Evolutionary conservation across 805 yeast genomes (phyloP), one percentile per base, ranked within the genome.

Genomic region (Cyberlindnera meyerae): DNA sequence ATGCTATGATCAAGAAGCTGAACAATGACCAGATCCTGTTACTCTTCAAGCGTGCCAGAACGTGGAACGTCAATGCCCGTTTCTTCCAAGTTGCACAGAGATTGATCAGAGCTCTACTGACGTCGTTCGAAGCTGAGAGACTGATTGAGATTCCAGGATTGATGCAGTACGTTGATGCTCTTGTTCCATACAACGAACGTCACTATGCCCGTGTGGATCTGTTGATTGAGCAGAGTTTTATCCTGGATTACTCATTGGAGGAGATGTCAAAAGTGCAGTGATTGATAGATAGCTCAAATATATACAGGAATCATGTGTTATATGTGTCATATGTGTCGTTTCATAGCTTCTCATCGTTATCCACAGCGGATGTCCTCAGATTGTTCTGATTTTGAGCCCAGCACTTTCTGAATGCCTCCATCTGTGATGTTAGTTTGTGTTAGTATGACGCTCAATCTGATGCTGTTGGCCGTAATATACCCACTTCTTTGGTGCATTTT

Each of bases 51-150:
- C 79, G 95, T 51, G 69, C 89, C 15, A 75, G 97, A 50, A 95
- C 87, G 55, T 93, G 99, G 99, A 93, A 93, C 58, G 81, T 94
- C 30, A 90, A 87, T 58, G 82, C 85, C 36, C 77, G 78, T 52
- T 79, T 86, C 25, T 85, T 85, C 53, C 77, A 73, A 34, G 73
- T 86, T 38, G 84, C 96, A 11, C 98, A 90, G 61, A 78, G 77
- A 40, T 62, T 88, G 28, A 68, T 90, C 35, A 70, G 75, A 45
- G 79, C 84, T 17, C 61, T 90, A 24, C 63, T 93, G 41, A 61
- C 64, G 28, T 67, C 66, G 31, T 75, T 76, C 48, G 64, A 71
- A 15, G 65, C 81, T 21, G 77, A 75, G 14, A 68, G 68, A 38
- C 58, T 89, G 32, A 69, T 73, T 45, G 77, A 75, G 48, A 71